Evolutionary conservation across 768 basidiomycete species (phyloP), one percentile per base, ranked within the genome.

Genomic region (Suillus americanus): DNA sequence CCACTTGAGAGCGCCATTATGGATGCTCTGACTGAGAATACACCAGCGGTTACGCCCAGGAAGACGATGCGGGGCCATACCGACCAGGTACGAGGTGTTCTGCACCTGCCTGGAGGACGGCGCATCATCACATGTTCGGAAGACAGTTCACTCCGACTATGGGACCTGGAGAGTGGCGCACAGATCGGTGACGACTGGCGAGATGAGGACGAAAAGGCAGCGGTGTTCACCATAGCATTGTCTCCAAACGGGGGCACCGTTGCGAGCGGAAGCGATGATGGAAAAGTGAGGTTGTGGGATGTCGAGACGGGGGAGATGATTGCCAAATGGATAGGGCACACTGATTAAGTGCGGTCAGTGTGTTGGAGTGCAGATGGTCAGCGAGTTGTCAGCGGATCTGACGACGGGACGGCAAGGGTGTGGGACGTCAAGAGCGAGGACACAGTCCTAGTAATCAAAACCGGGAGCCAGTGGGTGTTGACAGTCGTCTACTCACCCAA

Each of bases 341-440:
- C 25, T n/a, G 40, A 45, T 13, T 61, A 13, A 28, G 38, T 37
- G 33, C 16, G 13, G 25, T 59, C 46, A 37, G 62, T 41, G 3
- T 28, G 38, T 28, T 62, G 51, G 25, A 35, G 30, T 25, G 2
- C 60, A 12, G 65, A 72, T 45, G 67, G 69, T 9, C n/a, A 54
- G 23, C 50, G 45, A 30, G 57, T 71, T 1, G 60, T 65, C 35
- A 61, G 69, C 7, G 67, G 61, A 45, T 62, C 69, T 1, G 53
- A 43, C 25, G 71, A 72, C 23, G 51, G 45, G 2, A 65, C 64
- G 5, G 51, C 65, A 35, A 41, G 60, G n/a, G 60, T 51, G 43
- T 30, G 60, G 45, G 33, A 61, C 43, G 35, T 45, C 14, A 53
- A 51, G 20, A 64, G 28, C 5, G 81, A 80, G 65, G 76, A 79